phyloP scores from a whole-genome alignment of 495 filamentous ascomycete genomes.

The Astrothelium subdiscretum region DNA sequence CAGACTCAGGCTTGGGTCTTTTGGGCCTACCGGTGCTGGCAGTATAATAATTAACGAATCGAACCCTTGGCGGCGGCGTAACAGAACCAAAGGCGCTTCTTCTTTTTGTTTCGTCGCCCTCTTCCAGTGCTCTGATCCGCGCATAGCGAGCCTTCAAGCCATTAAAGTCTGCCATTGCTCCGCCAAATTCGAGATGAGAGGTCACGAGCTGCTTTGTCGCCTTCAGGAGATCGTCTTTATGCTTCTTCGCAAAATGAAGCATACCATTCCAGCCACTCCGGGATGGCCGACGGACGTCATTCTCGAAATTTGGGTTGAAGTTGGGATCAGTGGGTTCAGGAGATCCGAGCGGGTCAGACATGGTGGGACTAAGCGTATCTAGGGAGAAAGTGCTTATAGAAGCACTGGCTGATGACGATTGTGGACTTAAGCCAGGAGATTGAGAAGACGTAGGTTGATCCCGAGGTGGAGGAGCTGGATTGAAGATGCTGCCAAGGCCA shows the following conservation, averaged over 20 bases:
- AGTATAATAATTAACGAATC: slow-evolving; percentile 89
- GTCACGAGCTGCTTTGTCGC: slow-evolving; percentile 63
- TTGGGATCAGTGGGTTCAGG: slow-evolving; percentile 41
- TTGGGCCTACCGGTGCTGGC: slow-evolving; percentile 60
- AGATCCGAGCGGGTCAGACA: not conserved
- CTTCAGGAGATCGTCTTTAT: slow-evolving; percentile 52
- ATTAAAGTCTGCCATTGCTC: slow-evolving; percentile 63
- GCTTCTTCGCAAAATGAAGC: slow-evolving; percentile 69
- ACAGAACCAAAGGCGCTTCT: slow-evolving; percentile 9
- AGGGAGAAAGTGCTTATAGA: not conserved
- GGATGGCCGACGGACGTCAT: slow-evolving; percentile 54
- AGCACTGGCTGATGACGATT: not conserved
- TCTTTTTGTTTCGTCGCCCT: slow-evolving; percentile 38
- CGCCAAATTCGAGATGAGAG: slow-evolving; percentile 74
- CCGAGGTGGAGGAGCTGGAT: slow-evolving; percentile 34
- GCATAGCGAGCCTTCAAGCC: slow-evolving; percentile 60
- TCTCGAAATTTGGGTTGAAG: slow-evolving; percentile 61
- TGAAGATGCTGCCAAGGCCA: slow-evolving; percentile 68
- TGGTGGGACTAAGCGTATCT: not conserved
- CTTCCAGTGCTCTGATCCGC: slow-evolving; percentile 55
- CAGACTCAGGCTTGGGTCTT: slow-evolving; percentile 25
- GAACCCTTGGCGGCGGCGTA: slow-evolving; percentile 34
- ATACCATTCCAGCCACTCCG: slow-evolving; percentile 55
- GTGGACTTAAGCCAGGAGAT: not conserved
- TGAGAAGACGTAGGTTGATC: slow-evolving; percentile 4